A percentile compares a stretch with the other conserved stretches of the same genome.
phyloP scores from a whole-genome alignment of 2,329 filamentous ascomycete species.

The Massarina eburnea region DNA sequence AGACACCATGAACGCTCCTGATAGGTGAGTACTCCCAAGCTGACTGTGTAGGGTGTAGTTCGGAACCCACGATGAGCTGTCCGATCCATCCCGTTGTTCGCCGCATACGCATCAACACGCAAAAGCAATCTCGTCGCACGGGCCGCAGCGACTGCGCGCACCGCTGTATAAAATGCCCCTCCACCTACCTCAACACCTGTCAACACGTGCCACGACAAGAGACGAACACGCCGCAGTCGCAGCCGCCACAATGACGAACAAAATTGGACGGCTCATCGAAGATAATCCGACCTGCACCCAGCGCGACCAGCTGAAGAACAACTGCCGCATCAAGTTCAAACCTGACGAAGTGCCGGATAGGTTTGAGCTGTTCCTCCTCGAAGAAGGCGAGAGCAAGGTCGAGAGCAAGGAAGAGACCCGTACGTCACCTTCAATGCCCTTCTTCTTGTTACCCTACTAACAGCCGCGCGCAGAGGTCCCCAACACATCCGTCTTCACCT shows the following conservation, averaged over 20 bases:
- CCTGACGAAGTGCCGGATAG: conserved; percentile 51
- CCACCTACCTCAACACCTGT: background rate
- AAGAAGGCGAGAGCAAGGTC: conserved; percentile 89
- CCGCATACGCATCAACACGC: background rate
- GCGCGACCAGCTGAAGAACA: conserved; percentile 8
- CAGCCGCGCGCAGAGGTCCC: conserved; percentile 67
- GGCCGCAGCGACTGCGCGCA: conserved; percentile 2
- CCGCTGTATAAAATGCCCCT: background rate
- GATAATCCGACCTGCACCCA: conserved; percentile 11
- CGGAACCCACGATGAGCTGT: conserved; percentile 8
- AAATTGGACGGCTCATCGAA: conserved; percentile 14
- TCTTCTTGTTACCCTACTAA: conserved; percentile 2
- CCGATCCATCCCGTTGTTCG: no score
- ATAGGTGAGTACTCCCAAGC: conserved; percentile 30
- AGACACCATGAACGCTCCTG: conserved; percentile 44
- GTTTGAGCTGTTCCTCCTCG: conserved; percentile 90
- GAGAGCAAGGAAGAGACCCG: conserved; percentile 86
- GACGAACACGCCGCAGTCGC: conserved; percentile 2
- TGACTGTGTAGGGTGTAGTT: background rate
- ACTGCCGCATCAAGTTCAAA: conserved; percentile 7
- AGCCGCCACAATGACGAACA: conserved; percentile 9
- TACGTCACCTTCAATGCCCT: conserved; percentile 55
- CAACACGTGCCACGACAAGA: background rate
- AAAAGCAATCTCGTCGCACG: background rate
- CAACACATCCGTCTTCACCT: conserved; percentile 90